A percentile compares a stretch with the other conserved stretches of the same genome.
These are phyloP conservation scores for Suhomyces vadensis DNA, from an alignment of 805 yeast genomes.

Conservation along the genomic window DNA sequence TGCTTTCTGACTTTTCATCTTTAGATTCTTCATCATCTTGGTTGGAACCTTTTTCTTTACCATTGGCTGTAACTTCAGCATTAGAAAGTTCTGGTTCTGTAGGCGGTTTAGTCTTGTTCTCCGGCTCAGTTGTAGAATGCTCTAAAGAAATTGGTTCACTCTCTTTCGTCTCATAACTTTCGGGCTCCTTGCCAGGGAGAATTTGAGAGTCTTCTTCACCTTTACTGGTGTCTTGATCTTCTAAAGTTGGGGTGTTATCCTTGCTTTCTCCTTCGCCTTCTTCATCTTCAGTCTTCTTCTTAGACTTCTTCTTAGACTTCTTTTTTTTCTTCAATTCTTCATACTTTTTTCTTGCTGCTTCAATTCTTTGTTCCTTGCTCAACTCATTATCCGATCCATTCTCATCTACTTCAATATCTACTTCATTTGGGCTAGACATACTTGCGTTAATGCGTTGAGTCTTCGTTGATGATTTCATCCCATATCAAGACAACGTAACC, in stretches of 20 bases:
- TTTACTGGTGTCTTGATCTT: constrained; percentile 11
- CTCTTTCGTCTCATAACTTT: too few relatives aligned
- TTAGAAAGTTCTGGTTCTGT: too few relatives aligned
- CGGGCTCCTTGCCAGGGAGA: too few relatives aligned
- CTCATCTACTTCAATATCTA: constrained; percentile 1
- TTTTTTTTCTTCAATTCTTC: constrained; percentile 65
- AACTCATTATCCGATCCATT: constrained; percentile 22
- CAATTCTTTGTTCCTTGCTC: constrained; percentile 61
- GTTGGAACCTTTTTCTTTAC: constrained; percentile 25
- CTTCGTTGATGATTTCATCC: neutral
- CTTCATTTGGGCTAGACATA: constrained; percentile 4
- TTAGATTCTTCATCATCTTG: constrained; percentile 73
- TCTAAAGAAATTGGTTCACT: too few relatives aligned
- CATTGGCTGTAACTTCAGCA: neutral
- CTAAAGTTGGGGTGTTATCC: constrained; percentile 7
- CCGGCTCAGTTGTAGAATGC: too few relatives aligned
- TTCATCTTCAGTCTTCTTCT: constrained; percentile 40
- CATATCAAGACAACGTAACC: neutral
- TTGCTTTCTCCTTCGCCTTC: constrained; percentile 12
- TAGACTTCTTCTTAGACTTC: constrained; percentile 55
- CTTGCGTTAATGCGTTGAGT: neutral
- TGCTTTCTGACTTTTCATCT: constrained; percentile 28
- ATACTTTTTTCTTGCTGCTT: constrained; percentile 71
- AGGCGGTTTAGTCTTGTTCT: too few relatives aligned
- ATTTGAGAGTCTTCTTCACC: neutral